Conservation (phyloP, 352 stramenopile genomes). For the Pythium brassicae region DNA sequence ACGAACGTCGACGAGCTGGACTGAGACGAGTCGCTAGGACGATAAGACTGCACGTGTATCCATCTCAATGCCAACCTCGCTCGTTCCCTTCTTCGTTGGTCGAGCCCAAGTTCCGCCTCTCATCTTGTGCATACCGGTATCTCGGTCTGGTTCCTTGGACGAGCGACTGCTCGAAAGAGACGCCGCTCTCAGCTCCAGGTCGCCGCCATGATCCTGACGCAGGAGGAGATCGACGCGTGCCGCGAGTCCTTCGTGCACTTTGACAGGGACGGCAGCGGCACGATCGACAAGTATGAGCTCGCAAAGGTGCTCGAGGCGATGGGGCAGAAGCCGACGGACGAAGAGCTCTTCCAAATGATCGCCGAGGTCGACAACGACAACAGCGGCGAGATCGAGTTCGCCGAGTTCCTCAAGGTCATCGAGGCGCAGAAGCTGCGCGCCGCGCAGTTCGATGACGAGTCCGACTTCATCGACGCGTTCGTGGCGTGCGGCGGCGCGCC, state of each 20-base stretch:
- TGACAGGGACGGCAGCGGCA: slow-evolving; percentile 94
- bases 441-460: slow-evolving; percentile 94
- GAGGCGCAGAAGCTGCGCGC: slow-evolving; percentile 95
- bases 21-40: slow-evolving; percentile 7
- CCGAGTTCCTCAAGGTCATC: slow-evolving; percentile 97
- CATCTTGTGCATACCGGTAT: no score
- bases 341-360: slow-evolving; percentile 98
- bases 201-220: slow-evolving; percentile 86
- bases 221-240: slow-evolving; percentile 96
- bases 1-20: slow-evolving; percentile 58
- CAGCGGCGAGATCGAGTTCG: slow-evolving; percentile 96
- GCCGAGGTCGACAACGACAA: slow-evolving; percentile 92
- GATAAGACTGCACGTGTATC: neutral
- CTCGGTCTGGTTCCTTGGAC: neutral
- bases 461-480: slow-evolving; percentile 97
- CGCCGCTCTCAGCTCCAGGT: neutral
- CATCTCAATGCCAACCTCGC: neutral
- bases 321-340: slow-evolving; percentile 95
- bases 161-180: neutral
- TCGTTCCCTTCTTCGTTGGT: neutral
- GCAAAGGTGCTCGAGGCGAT: slow-evolving; percentile 95
- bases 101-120: no score
- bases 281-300: slow-evolving; percentile 95
- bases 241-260: slow-evolving; percentile 96
- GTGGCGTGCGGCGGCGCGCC: slow-evolving; percentile 91